Conservation (phyloP, 164 flowering plant species). For the Umbellularia californica region DNA sequence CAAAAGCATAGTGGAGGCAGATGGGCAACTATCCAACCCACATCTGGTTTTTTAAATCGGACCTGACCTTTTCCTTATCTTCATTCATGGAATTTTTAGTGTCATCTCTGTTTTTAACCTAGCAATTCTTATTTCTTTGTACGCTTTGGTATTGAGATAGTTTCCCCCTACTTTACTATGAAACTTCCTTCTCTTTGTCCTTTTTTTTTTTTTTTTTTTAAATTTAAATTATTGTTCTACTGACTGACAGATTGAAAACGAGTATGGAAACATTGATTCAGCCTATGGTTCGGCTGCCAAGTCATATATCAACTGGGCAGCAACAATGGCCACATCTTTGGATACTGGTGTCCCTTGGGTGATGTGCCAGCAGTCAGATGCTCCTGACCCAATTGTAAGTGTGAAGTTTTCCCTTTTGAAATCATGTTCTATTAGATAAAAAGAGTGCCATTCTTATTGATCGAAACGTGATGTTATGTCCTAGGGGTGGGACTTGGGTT, state of each 20-base stretch:
- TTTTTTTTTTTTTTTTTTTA: not conserved
- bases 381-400: constrained; percentile 92
- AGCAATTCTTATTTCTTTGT: not conserved
- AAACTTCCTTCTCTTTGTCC: not conserved
- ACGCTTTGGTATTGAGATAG: not conserved
- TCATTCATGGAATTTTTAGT: not conserved
- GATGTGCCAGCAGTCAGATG: constrained; percentile 95
- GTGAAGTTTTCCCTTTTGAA: constrained; percentile 1
- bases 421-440: not conserved
- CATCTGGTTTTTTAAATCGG: not conserved
- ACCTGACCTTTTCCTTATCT: not conserved
- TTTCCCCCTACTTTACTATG: not conserved
- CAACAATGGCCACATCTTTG: constrained; percentile 76
- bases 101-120: not conserved
- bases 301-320: constrained; percentile 81
- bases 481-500: no score
- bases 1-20: not conserved
- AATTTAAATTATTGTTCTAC: not conserved
- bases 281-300: constrained; percentile 70
- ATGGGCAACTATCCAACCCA: not conserved
- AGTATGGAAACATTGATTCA: constrained; percentile 75
- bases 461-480: no score
- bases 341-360: constrained; percentile 99
- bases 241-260: constrained; percentile 84
- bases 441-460: not conserved